Percentiles rank a stretch among this genome's conserved stretches.
phyloP scores from a whole-genome alignment of 495 filamentous ascomycete species.

The Xylaria venustula region DNA sequence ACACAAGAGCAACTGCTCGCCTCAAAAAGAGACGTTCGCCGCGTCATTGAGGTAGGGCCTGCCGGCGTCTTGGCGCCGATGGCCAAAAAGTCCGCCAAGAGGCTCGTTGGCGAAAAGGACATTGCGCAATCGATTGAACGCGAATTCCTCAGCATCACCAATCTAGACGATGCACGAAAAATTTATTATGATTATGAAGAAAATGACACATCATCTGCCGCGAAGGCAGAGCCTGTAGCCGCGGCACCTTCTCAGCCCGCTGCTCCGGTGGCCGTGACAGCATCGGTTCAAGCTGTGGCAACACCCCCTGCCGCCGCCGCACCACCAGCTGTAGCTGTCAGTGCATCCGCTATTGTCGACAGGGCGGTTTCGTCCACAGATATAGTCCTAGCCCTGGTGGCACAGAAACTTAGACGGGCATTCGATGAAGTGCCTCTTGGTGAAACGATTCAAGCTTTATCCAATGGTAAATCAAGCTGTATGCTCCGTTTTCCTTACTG shows the following conservation, averaged over 20 bases:
- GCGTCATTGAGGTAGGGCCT: slow-evolving; percentile 92
- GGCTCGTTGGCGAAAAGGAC: slow-evolving; percentile 95
- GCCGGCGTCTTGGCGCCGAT: slow-evolving; percentile 93
- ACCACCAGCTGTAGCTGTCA: slow-evolving; percentile 55
- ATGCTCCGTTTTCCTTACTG: neutral
- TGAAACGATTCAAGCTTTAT: slow-evolving; percentile 85
- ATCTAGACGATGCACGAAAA: slow-evolving; percentile 78
- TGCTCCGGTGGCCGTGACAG: neutral
- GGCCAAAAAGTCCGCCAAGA: slow-evolving; percentile 87
- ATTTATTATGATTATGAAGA: slow-evolving; percentile 46
- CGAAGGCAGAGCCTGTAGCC: slow-evolving; percentile 45
- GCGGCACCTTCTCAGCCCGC: slow-evolving; percentile 17
- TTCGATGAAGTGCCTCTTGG: slow-evolving; percentile 72
- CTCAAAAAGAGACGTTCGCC: slow-evolving; percentile 27
- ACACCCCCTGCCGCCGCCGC: slow-evolving; percentile 36
- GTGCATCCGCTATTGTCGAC: slow-evolving; percentile 72
- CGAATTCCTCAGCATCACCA: slow-evolving; percentile 96
- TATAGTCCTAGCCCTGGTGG: slow-evolving; percentile 71
- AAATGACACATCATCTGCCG: slow-evolving; percentile 25
- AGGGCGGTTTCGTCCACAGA: slow-evolving; percentile 72
- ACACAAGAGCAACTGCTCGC: slow-evolving; percentile 7
- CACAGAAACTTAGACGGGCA: slow-evolving; percentile 83
- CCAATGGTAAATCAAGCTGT: slow-evolving; percentile 63
- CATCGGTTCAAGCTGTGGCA: neutral
- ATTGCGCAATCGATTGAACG: slow-evolving; percentile 86